Evolutionary conservation across 2,329 filamentous ascomycete species (phyloP).

Genomic region (Pseudogymnoascus sp.): DNA sequence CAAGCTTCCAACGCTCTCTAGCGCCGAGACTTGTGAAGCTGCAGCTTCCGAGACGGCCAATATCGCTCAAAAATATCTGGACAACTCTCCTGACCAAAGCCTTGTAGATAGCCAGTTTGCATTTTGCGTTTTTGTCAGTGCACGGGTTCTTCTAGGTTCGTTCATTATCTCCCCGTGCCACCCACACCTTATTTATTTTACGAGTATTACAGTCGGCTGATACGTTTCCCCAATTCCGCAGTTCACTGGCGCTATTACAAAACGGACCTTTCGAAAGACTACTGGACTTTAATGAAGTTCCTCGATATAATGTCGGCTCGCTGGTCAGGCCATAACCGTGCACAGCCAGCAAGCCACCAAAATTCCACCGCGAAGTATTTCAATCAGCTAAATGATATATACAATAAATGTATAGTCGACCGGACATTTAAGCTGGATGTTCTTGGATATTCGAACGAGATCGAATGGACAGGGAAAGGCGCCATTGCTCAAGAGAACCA

Average conservation of each 20-base stretch:
- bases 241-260: constrained; percentile 23
- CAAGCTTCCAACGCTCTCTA: constrained; percentile 24
- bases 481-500: background rate
- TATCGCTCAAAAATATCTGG: constrained; percentile 28
- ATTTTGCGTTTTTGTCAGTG: constrained; percentile 28
- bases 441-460: constrained; percentile 15
- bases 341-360: constrained; percentile 10
- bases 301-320: constrained; percentile 23
- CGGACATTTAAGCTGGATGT: constrained; percentile 9
- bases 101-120: constrained; percentile 24
- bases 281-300: constrained; percentile 20
- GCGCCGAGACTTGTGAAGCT: constrained; percentile 27
- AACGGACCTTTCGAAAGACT: constrained; percentile 18
- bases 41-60: constrained; percentile 27
- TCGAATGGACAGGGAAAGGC: background rate
- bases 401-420: constrained; percentile 13
- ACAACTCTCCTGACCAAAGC: constrained; percentile 17
- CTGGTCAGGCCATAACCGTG: constrained; percentile 15
- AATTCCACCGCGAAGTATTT: constrained; percentile 18
- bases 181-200: background rate
- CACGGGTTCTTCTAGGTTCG: constrained; percentile 24
- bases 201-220: background rate
- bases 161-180: background rate
- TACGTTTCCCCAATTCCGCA: background rate
- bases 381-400: constrained; percentile 14